Percentiles rank a stretch among this genome's conserved stretches.
These are phyloP conservation scores for Acacia concinna DNA, from an alignment of 331 rosid genomes.

Conservation along the genomic window DNA sequence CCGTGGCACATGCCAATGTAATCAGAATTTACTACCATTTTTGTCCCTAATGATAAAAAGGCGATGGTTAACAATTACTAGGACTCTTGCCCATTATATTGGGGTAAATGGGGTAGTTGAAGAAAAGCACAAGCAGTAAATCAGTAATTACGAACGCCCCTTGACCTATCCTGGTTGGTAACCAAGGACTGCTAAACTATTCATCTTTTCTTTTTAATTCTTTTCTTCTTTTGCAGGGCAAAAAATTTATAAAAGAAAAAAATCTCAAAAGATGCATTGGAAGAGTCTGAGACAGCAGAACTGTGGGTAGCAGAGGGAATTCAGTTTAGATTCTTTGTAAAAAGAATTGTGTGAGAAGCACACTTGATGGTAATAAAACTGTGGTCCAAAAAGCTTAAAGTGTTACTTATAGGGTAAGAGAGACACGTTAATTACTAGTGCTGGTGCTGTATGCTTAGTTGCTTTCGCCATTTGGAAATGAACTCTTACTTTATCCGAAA, in stretches of 20 bases:
- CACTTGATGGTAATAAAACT: constrained; percentile 1
- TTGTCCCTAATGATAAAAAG: background rate
- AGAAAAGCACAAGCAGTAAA: constrained; percentile 18
- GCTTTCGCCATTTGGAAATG: background rate
- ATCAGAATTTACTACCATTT: constrained; percentile 9
- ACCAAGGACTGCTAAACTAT: background rate
- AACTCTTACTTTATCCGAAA: background rate
- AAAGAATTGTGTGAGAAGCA: constrained; percentile 18
- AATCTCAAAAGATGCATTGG: constrained; percentile 44
- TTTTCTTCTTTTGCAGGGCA: constrained; percentile 22
- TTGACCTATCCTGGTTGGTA: background rate
- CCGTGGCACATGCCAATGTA: background rate
- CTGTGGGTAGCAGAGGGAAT: constrained; percentile 34
- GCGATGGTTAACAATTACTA: background rate
- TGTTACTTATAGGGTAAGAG: background rate
- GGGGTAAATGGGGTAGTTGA: constrained; percentile 23
- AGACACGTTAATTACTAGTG: background rate
- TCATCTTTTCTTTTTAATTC: background rate
- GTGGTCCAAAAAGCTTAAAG: constrained; percentile 4
- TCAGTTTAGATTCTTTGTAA: constrained; percentile 40
- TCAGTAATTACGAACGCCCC: constrained; percentile 6
- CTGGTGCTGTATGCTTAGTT: background rate
- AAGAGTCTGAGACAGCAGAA: constrained; percentile 28
- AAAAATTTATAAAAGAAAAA: background rate
- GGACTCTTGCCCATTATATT: background rate